Evolutionary conservation across 768 basidiomycete species (phyloP), one percentile per base, ranked within the genome.

Genomic region (Leccinum sublutescens): DNA sequence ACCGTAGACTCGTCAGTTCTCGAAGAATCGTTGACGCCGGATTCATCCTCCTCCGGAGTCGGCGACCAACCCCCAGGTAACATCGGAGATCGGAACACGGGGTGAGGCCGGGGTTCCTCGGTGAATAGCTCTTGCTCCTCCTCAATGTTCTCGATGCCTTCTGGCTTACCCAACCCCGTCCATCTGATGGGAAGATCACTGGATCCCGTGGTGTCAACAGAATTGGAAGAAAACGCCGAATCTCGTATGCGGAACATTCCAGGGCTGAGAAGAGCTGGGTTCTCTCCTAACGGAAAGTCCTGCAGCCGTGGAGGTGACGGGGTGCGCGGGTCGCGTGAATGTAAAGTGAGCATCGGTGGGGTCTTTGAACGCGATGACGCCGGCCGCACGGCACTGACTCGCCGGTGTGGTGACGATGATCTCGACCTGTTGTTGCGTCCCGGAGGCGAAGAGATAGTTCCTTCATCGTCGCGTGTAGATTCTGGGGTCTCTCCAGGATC

Each of bases 101-200:
- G 66, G 17, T 66, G 64, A 19, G 64, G 60, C 23, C 56, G 55
- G 33, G 64, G 61, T 56, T 68, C 66, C 45, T 74, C 70, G 21
- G 65, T 64, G 49, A 61, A 70, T 7, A 69, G 21, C 53, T 75
- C 74, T 57, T 64, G 61, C 49, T 72, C 76, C 53, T 76, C 74
- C 58, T 74, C 68, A 11, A 73, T 73, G 40, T 72, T 74, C 62
- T 74, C 76, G 48, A 74, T 73, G 33, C 78, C 78, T 47, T 73
- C 75, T 61, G 73, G 68, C 57, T 70, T 67, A 63, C 74, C 71
- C 67, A 74, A 55, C 29, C 86, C 87, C 5, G 82, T 82, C 86
- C 86, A 89, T 55, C 82, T 81, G 54, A 86, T 82, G 3, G 86
- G 83, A 45, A 83, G 75, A 33, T 88, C 81, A 15, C 72, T 73